These are phyloP conservation scores for Haplosporangium gracile DNA, from an alignment of 192 early-diverging fungal genomes.

Conservation along the genomic window DNA sequence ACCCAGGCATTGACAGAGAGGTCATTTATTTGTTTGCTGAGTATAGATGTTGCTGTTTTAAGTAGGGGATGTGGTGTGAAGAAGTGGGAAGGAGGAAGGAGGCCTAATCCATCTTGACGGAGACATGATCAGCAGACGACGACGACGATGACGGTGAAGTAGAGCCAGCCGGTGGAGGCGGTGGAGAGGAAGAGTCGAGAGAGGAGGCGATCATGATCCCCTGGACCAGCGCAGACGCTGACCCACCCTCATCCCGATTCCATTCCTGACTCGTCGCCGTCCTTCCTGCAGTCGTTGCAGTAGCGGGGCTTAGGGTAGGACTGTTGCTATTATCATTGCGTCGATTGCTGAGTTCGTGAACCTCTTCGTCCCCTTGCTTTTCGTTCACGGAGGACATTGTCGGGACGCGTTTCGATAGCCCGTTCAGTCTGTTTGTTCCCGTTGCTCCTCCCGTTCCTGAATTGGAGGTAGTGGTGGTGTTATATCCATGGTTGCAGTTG, in stretches of 20 bases:
- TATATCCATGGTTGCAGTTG: not conserved
- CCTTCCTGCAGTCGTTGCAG: too few species aligned
- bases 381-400: slow-evolving; percentile 27
- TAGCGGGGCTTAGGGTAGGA: too few species aligned
- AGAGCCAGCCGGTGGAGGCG: not conserved
- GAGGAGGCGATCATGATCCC: not conserved
- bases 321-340: not conserved
- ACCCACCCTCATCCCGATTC: not conserved
- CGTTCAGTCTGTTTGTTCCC: not conserved
- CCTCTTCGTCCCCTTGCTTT: slow-evolving; percentile 5
- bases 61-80: too few species aligned
- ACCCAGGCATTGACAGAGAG: not conserved
- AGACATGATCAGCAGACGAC: not conserved
- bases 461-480: too few species aligned
- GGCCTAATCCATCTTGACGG: slow-evolving; percentile 31
- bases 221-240: not conserved
- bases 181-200: not conserved
- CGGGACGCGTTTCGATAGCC: not conserved
- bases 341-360: not conserved
- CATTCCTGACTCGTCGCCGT: too few species aligned
- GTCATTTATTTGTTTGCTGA: not conserved
- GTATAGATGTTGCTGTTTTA: not conserved
- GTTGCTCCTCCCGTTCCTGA: too few species aligned
- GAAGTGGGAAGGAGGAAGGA: not conserved
- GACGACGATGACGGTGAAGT: not conserved